Base-by-base conservation (phyloP, 2,329 filamentous ascomycete species). In the Fusarium penzigii region DNA sequence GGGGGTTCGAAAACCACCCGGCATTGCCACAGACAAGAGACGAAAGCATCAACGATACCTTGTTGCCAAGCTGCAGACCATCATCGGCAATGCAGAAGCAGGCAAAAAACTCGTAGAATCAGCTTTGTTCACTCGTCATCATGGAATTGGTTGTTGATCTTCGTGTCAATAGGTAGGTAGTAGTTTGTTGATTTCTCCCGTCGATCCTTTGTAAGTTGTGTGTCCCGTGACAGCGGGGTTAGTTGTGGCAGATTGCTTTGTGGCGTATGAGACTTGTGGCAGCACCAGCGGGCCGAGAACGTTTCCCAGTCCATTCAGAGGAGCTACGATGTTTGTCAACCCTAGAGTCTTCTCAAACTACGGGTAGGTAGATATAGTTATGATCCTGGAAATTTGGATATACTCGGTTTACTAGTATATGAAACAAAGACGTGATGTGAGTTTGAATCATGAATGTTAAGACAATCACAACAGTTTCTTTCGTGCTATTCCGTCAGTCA, bases 1-100 rank as follows among this genome's bases (percentile, higher is more conserved):
- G 20, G 54, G 49, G 41, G 42, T 56, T 50, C 49, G 52, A 57
- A 46, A 56, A 53, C 49, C 52, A 40, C 38, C 53, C 51, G 52
- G 29, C 39, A 53, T 52, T 52, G 44, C 48, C 46, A 51, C 42
- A 44, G 57, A 48, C 56, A 52, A 43, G 42, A 43, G 36, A 39
- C 49, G 43, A 39, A 14, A 48, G 39, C 34, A 42, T 53, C 39
- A 29, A 52, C 13, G 11, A 36, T 36, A 40, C 17, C 45, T 45
- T 44, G 38, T 48, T 45, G 48, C 34, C 38, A 50, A 46, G 17
- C 48, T 60, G 48, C 54, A 58, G 40, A 25, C 41, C 44, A 39
- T 52, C 42, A 34, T 57, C 42, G 40, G 38, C 47, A 50, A 36
- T 34, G 43, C 6, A 17, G 12, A 5, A 40, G 16, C 39, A 4